Evolutionary conservation across 495 filamentous ascomycete species (phyloP).

Genomic region (Hyaloscypha finlandica): DNA sequence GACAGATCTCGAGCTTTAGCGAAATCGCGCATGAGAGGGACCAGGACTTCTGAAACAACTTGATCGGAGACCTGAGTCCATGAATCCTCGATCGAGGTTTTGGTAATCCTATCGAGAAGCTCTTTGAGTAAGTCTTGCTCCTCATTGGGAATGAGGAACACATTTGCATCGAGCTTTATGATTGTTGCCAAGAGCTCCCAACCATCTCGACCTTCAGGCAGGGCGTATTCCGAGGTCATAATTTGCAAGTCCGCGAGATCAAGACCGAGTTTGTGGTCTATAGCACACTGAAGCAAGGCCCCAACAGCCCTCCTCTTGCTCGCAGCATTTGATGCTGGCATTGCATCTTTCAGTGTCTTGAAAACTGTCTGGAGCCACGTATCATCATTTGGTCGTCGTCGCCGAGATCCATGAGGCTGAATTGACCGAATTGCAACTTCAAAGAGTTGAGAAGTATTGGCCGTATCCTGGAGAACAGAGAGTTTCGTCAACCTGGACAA

Average conservation of each 20-base stretch:
- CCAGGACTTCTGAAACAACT: slow-evolving; percentile 44
- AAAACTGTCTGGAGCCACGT: slow-evolving; percentile 71
- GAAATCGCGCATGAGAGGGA: slow-evolving; percentile 64
- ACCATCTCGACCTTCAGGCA: slow-evolving; percentile 44
- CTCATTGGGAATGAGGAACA: slow-evolving; percentile 54
- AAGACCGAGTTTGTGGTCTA: slow-evolving; percentile 37
- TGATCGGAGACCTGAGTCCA: slow-evolving; percentile 23
- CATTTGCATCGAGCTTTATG: slow-evolving; percentile 66
- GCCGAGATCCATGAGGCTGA: slow-evolving; percentile 52
- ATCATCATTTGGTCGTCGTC: slow-evolving; percentile 55
- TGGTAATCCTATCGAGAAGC: slow-evolving; percentile 37
- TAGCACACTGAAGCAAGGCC: slow-evolving; percentile 43
- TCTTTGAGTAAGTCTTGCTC: slow-evolving; percentile 39
- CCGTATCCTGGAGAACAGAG: slow-evolving; percentile 34
- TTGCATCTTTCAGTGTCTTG: slow-evolving; percentile 43
- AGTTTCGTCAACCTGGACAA: slow-evolving; percentile 44
- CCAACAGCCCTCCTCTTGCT: slow-evolving; percentile 34
- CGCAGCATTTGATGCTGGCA: slow-evolving; percentile 24
- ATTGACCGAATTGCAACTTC: slow-evolving; percentile 59
- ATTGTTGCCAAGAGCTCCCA: slow-evolving; percentile 65
- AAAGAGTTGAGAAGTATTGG: slow-evolving; percentile 50
- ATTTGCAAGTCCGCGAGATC: slow-evolving; percentile 38
- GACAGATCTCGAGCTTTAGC: slow-evolving; percentile 63
- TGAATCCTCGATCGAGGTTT: slow-evolving; percentile 25
- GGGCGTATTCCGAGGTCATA: slow-evolving; percentile 44